Base-by-base conservation (phyloP, 345 rosid species). In the Tarenaya hassleriana region DNA sequence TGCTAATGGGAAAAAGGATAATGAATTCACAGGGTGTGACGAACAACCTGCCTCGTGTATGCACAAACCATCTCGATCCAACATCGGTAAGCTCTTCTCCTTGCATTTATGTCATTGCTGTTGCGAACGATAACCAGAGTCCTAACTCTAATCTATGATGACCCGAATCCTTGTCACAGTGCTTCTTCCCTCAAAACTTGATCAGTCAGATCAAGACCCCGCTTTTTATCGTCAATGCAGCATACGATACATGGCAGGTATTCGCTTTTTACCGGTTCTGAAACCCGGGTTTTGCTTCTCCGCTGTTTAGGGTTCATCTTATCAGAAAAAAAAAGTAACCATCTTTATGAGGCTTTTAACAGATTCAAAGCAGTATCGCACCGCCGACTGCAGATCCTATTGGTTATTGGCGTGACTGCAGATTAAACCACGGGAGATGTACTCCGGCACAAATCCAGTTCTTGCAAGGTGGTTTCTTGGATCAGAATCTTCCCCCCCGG, bases 241-340 rank as follows among this genome's bases (percentile, higher is more conserved):
- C 99, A 0, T 92, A 92, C 34, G 98, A 92, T 77, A 69, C 94
- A n/a, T 92, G 99, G 99, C 99, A 92, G 98, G 98, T 92, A 58
- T 55, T 62, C 13, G 3, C n/a, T 38, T 1, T 40, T 34, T 42
- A 24, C 29, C 29, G 3, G 29, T 24, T 5, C 29, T 5, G 29
- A 24, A 24, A 24, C 29, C 29, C 29, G 29, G 29, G 5, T 24
- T 24, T 46, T 57, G 10, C n/a, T n/a, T n/a, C n/a, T n/a, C n/a
- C n/a, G n/a, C n/a, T n/a, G n/a, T n/a, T n/a, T n/a, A n/a, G n/a
- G n/a, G n/a, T n/a, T n/a, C n/a, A n/a, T n/a, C n/a, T n/a, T n/a
- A n/a, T n/a, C n/a, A n/a, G n/a, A n/a, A n/a, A n/a, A n/a, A n/a
- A n/a, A n/a, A n/a, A n/a, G n/a, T n/a, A n/a, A n/a, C n/a, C n/a